Percentiles rank a stretch among this genome's conserved stretches.
These are phyloP conservation scores for Neurospora sp. DNA, from an alignment of 495 filamentous ascomycete genomes.

Conservation along the genomic window DNA sequence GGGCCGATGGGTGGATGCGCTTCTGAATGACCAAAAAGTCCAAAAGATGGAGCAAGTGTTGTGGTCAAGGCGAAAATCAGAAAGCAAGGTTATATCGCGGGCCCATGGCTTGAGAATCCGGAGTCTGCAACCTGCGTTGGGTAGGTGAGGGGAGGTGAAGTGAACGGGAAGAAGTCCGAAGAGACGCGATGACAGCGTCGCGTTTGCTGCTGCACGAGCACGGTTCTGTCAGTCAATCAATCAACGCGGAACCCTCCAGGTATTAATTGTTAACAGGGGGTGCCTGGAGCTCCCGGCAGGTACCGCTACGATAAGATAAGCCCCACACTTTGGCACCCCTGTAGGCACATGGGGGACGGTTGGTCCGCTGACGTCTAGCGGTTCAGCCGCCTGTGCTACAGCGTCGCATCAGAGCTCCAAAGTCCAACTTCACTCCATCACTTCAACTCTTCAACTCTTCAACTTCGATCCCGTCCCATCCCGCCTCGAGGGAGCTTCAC, in stretches of 20 bases:
- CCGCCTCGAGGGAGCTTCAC: neutral
- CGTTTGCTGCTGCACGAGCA: neutral
- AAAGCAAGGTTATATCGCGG: neutral
- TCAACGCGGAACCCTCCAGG: neutral
- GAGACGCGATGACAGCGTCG: neutral
- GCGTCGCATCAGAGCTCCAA: neutral
- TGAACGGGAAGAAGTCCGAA: neutral
- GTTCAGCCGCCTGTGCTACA: neutral
- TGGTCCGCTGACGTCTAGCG: neutral
- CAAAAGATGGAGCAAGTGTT: neutral
- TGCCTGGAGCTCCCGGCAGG: neutral
- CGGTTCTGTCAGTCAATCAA: neutral
- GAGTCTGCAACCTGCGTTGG: neutral
- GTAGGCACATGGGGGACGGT: neutral
- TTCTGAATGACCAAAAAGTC: neutral
- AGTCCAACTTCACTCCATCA: neutral
- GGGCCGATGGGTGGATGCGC: neutral
- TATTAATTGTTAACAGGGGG: neutral
- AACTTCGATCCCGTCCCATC: neutral
- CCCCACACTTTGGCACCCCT: neutral
- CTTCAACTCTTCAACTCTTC: neutral
- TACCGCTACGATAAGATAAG: constrained; percentile 1
- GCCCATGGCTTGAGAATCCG: neutral
- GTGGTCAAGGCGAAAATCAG: neutral
- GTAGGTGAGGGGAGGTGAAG: neutral